Evolutionary conservation across 371 early-diverging fungal species (phyloP).

Genomic region (Mucor velutinosus): DNA sequence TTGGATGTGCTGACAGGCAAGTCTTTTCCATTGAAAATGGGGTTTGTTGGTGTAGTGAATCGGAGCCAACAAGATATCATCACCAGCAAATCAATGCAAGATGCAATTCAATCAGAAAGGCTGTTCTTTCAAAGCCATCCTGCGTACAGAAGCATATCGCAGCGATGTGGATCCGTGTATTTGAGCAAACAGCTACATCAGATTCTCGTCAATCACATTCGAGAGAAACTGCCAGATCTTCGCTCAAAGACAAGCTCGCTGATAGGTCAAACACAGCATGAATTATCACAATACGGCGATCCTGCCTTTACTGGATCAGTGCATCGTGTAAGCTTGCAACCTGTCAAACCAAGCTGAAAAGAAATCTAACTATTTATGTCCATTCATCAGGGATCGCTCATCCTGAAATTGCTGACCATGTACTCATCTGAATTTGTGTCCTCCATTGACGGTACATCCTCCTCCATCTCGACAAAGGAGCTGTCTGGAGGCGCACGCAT

Average conservation of each 20-base stretch:
- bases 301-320: constrained; percentile 58
- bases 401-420: constrained; percentile 79
- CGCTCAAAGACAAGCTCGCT: constrained; percentile 78
- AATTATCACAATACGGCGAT: constrained; percentile 76
- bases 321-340: constrained; percentile 51
- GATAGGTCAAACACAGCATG: constrained; percentile 81
- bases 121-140: constrained; percentile 83
- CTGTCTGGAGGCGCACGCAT: constrained; percentile 90
- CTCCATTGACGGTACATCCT: constrained; percentile 80
- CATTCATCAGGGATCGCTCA: constrained; percentile 56
- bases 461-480: constrained; percentile 90
- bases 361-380: not conserved
- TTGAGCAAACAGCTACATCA: constrained; percentile 22
- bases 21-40: constrained; percentile 81
- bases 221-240: constrained; percentile 81
- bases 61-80: constrained; percentile 90
- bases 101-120: constrained; percentile 78
- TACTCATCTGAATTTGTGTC: constrained; percentile 81
- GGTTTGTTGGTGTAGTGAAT: constrained; percentile 91
- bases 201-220: constrained; percentile 80
- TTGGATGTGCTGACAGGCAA: constrained; percentile 87
- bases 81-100: constrained; percentile 75
- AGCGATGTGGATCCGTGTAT: constrained; percentile 62
- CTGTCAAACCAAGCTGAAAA: constrained; percentile 16
- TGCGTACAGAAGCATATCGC: constrained; percentile 80